Evolutionary conservation across 192 early-diverging fungal species (phyloP), one percentile per base, ranked within the genome.

Genomic region (Lunasporangiospora selenospora): DNA sequence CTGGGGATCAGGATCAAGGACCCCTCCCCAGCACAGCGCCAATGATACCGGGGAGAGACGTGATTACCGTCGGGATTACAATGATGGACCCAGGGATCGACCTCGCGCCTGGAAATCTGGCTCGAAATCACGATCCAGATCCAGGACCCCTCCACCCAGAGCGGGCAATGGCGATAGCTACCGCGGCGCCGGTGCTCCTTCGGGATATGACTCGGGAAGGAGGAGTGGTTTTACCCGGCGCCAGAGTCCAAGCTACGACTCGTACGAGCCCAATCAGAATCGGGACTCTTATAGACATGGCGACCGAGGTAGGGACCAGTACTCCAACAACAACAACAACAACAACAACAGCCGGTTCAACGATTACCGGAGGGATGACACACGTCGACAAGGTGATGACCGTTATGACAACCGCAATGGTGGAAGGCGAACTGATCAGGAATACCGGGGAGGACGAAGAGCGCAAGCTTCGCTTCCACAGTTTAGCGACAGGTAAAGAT

Each of bases 391-490:
- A 26, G 41, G 57, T 46, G 37, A 38, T 18, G 33, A 15, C 0
- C n/a, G 32, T 3, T 32, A 37, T 21, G 40, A 56, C 39, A 4
- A 52, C n/a, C 46, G 41, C n/a, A n/a, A n/a, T n/a, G n/a, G n/a
- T n/a, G n/a, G n/a, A n/a, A n/a, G n/a, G 12, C 46, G 59, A 8
- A 38, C 54, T 31, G 45, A 57, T 18, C 53, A 43, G 31, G 40
- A 31, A 1, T 71, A 71, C 26, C 39, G 53, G 44, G 67, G 67
- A 2, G 67, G 67, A 23, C 24, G 67, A 27, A 45, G 67, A 19
- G 26, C 53, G 4, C 53, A 62, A 26, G 59, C 43, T 1, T 23
- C 24, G 43, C 11, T 71, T n/a, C 53, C 59, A 11, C 53, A 62
- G 30, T 71, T 62, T 26, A 48, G 50, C 9, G 47, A 71, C 24